phyloP scores from a whole-genome alignment of 2,329 filamentous ascomycete genomes.

The Aureobasidium leucospermi region DNA sequence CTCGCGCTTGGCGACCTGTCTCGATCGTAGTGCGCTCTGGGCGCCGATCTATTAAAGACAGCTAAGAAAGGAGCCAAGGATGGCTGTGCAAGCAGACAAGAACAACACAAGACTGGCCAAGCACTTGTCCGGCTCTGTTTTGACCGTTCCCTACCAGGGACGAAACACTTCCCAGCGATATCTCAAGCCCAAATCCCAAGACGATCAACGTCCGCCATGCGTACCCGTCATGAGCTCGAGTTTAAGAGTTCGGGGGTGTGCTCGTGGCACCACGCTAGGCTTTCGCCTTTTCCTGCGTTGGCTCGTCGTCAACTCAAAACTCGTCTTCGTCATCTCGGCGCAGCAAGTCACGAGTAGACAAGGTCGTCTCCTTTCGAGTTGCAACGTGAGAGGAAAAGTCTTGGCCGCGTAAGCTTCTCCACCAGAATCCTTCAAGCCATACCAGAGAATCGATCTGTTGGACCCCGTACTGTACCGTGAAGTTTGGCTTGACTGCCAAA shows the following conservation, averaged over 20 bases:
- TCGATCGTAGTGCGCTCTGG: conserved; percentile 1
- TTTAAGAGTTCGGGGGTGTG: background rate
- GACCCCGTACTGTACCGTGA: background rate
- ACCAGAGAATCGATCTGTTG: background rate
- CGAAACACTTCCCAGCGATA: background rate
- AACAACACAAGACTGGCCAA: conserved; percentile 1
- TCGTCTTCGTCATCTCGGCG: background rate
- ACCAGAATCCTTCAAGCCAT: background rate
- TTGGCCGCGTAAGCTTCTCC: background rate
- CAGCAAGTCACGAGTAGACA: background rate
- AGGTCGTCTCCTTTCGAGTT: background rate
- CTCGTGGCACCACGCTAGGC: conserved; percentile 5
- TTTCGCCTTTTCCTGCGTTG: conserved; percentile 6
- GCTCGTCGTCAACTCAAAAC: conserved; percentile 1
- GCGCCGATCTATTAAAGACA: conserved; percentile 1
- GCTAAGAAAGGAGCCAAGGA: conserved; percentile 2
- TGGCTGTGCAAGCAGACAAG: conserved; percentile 8
- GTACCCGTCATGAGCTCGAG: conserved; percentile 1
- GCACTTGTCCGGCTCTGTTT: background rate
- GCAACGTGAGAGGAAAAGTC: background rate
- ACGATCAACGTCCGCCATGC: background rate
- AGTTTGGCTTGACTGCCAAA: background rate
- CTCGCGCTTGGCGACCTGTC: conserved; percentile 6
- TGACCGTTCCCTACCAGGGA: background rate
- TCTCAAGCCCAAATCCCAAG: background rate